Evolutionary conservation across 306 rosid species (phyloP).

Genomic region (Acacia melanoxylon): DNA sequence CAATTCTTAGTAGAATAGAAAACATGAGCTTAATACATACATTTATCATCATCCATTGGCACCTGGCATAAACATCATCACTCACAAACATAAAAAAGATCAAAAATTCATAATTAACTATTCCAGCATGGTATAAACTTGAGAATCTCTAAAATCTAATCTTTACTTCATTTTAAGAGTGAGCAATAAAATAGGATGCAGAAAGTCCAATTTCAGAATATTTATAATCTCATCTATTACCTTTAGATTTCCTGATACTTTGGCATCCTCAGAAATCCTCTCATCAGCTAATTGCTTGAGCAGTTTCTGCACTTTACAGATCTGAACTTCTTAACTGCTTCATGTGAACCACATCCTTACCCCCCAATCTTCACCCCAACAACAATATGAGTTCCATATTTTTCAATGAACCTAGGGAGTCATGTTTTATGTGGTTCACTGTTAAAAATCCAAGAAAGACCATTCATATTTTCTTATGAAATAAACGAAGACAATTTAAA

Average conservation of each 20-base stretch:
- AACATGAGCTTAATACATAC: background rate
- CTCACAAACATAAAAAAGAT: background rate
- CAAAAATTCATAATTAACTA: background rate
- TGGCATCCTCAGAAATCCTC: conserved; percentile 50
- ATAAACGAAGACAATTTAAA: background rate
- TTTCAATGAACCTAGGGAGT: conserved; percentile 62
- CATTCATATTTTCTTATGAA: background rate
- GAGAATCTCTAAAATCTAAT: background rate
- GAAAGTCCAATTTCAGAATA: background rate
- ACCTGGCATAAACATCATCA: background rate
- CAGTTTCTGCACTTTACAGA: conserved; percentile 54
- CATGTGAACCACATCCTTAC: conserved; percentile 55
- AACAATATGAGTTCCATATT: conserved; percentile 69
- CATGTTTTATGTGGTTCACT: conserved; percentile 24
- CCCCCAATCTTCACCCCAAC: conserved; percentile 77
- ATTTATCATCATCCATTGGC: background rate
- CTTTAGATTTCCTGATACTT: conserved; percentile 48
- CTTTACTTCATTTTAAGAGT: background rate
- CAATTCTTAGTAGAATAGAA: background rate
- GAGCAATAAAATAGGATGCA: conserved; percentile 1
- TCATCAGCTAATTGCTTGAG: conserved; percentile 56
- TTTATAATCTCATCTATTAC: conserved; percentile 34
- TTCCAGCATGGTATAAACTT: background rate
- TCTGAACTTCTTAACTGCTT: conserved; percentile 55
- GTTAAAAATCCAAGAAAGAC: background rate